Percentiles rank a stretch among this genome's conserved stretches.
Evolutionary conservation across 192 early-diverging fungal species (phyloP).

Genomic region (Paraglomus occultum): DNA sequence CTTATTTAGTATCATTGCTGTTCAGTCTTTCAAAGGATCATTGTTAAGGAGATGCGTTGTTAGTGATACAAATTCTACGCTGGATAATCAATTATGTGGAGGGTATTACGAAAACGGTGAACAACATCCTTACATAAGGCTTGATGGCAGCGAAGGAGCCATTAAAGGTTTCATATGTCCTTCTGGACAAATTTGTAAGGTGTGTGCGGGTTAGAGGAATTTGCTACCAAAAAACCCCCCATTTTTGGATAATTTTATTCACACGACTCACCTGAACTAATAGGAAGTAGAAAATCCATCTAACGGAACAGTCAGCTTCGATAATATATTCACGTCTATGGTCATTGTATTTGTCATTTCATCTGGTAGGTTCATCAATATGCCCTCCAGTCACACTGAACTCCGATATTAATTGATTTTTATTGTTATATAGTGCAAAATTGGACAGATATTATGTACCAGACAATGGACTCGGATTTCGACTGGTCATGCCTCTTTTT

Average conservation of each 20-base stretch:
- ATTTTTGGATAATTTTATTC: neutral
- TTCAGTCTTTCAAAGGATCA: slow-evolving; percentile 61
- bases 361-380: slow-evolving; percentile 36
- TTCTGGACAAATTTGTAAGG: slow-evolving; percentile 43
- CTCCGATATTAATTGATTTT: slow-evolving; percentile 11
- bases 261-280: neutral
- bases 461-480: slow-evolving; percentile 58
- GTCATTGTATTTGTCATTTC: slow-evolving; percentile 55
- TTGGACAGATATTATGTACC: slow-evolving; percentile 63
- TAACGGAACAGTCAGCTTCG: slow-evolving; percentile 47
- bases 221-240: neutral
- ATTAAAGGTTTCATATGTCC: slow-evolving; percentile 56
- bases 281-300: slow-evolving; percentile 44
- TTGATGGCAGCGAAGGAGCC: neutral
- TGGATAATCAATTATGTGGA: slow-evolving; percentile 37
- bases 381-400: neutral
- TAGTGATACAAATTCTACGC: neutral
- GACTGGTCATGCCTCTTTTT: slow-evolving; percentile 51
- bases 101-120: slow-evolving; percentile 26
- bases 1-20: slow-evolving; percentile 59
- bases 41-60: slow-evolving; percentile 50
- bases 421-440: slow-evolving; percentile 42
- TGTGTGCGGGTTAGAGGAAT: neutral
- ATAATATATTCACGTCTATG: slow-evolving; percentile 54
- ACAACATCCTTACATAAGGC: neutral